Conservation (phyloP, 225 moss, liverwort and hornwort species). For the Asterella californica region DNA sequence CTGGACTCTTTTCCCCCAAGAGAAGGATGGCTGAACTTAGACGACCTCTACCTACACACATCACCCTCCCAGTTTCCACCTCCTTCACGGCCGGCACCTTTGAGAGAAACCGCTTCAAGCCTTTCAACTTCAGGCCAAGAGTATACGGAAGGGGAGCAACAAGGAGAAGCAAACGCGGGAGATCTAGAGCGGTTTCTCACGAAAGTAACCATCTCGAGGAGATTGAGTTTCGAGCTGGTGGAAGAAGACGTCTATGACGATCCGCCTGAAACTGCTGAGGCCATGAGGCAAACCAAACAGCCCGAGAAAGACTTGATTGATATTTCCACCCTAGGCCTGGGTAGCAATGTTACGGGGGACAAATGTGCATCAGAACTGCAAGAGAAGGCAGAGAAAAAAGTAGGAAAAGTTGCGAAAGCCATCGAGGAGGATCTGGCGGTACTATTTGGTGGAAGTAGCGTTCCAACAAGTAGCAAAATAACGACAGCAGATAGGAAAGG, state of each 20-base stretch:
- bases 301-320: slow-evolving; percentile 1
- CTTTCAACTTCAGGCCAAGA: not conserved
- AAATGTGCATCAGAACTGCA: not conserved
- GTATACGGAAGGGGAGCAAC: not conserved
- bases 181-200: not conserved
- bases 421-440: not conserved
- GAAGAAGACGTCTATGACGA: slow-evolving; percentile 1
- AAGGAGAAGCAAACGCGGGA: not conserved
- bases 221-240: not conserved
- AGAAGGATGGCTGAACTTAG: slow-evolving; percentile 11
- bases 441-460: not conserved
- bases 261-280: not conserved
- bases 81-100: not conserved
- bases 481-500: not conserved
- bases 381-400: not conserved
- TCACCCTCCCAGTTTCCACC: slow-evolving; percentile 7
- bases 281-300: not conserved
- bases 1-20: not conserved
- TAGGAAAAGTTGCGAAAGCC: not conserved
- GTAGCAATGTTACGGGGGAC: not conserved
- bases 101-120: not conserved
- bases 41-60: slow-evolving; percentile 5
- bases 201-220: not conserved
- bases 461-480: not conserved
- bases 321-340: not conserved